These are phyloP conservation scores for Ambrosia trifida DNA, from an alignment of 129 eudicot genomes.

Conservation along the genomic window DNA sequence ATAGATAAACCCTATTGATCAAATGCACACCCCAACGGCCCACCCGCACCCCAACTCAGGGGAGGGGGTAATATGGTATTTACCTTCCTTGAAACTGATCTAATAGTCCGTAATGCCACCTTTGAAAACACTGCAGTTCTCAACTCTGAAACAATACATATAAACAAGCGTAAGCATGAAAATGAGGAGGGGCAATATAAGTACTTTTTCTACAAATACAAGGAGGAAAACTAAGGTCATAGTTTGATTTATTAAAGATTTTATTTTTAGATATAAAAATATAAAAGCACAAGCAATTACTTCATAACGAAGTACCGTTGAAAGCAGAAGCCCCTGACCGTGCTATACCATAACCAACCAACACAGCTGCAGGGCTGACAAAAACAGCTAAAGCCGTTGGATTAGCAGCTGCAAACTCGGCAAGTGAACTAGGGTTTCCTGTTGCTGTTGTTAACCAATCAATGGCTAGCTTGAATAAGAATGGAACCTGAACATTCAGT, in stretches of 20 bases:
- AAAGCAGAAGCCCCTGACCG: conserved; percentile 89
- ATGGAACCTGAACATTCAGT: conserved; percentile 95
- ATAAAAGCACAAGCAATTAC: conserved; percentile 54
- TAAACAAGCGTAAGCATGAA: not conserved
- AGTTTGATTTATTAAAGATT: conserved; percentile 16
- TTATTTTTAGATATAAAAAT: not conserved
- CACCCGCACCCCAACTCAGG: not conserved
- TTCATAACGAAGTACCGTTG: conserved; percentile 79
- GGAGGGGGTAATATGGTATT: not conserved
- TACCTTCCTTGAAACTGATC: conserved; percentile 93
- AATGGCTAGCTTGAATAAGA: conserved; percentile 88
- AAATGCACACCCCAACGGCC: not conserved
- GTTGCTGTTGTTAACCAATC: conserved; percentile 87
- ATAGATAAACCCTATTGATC: not conserved
- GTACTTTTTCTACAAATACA: conserved; percentile 7
- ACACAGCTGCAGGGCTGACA: conserved; percentile 87
- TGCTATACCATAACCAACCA: conserved; percentile 92
- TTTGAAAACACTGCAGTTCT: conserved; percentile 97
- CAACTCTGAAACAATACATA: conserved; percentile 52
- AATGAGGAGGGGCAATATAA: not conserved
- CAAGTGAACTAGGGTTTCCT: conserved; percentile 70
- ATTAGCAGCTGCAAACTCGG: conserved; percentile 77
- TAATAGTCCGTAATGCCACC: conserved; percentile 87
- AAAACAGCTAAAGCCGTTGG: conserved; percentile 75
- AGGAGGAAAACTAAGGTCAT: conserved; percentile 4